These are phyloP conservation scores for Oryza australiensis DNA, from an alignment of 176 grass and related monocot genomes.

Conservation along the genomic window DNA sequence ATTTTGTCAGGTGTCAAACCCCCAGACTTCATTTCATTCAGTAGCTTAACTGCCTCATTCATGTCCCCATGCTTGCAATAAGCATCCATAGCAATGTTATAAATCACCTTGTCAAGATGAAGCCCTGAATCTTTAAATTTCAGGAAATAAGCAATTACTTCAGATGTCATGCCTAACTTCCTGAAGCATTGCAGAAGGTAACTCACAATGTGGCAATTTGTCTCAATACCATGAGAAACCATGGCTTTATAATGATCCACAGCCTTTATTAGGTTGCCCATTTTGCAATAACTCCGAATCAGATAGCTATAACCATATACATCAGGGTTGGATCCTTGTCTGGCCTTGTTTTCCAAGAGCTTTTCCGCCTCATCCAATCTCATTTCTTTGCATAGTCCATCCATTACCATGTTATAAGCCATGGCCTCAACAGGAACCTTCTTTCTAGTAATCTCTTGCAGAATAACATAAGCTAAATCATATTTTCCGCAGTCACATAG, in stretches of 20 bases:
- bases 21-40: constrained; percentile 65
- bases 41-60: constrained; percentile 54
- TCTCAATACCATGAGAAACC: constrained; percentile 49
- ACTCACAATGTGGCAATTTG: constrained; percentile 47
- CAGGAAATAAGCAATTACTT: constrained; percentile 53
- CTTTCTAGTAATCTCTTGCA: constrained; percentile 43
- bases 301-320: constrained; percentile 63
- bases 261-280: constrained; percentile 48
- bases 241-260: constrained; percentile 64
- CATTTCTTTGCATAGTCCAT: constrained; percentile 70
- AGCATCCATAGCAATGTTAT: constrained; percentile 67
- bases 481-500: constrained; percentile 51
- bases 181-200: constrained; percentile 58
- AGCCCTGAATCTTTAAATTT: constrained; percentile 62
- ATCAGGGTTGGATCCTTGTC: constrained; percentile 38
- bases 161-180: constrained; percentile 51
- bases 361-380: constrained; percentile 66
- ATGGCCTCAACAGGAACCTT: constrained; percentile 42
- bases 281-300: constrained; percentile 62
- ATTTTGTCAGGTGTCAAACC: constrained; percentile 66
- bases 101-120: constrained; percentile 57
- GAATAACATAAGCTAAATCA: constrained; percentile 44
- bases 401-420: constrained; percentile 73
- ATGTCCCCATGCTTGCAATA: constrained; percentile 60
- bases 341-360: constrained; percentile 60